These are phyloP conservation scores for Xylogone sp. DNA, from an alignment of 2,329 filamentous ascomycete species.

Conservation along the genomic window DNA sequence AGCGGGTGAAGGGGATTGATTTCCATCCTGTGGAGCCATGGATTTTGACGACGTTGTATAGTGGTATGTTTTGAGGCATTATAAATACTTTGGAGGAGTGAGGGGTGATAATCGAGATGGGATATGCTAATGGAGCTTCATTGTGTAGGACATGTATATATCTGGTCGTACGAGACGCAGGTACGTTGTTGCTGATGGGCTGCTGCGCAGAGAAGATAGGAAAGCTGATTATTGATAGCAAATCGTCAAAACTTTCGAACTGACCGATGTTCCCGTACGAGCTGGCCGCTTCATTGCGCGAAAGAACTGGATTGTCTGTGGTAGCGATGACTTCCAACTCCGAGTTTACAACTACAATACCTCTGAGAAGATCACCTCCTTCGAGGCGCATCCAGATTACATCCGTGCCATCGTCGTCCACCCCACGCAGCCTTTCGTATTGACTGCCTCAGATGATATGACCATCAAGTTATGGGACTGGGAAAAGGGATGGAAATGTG, in stretches of 20 bases:
- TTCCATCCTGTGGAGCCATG: constrained; percentile 97
- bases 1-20: constrained; percentile 96
- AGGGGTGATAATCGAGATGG: background rate
- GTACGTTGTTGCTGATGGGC: constrained; percentile 29
- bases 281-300: constrained; percentile 93
- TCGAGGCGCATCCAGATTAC: constrained; percentile 97
- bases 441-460: constrained; percentile 97
- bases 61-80: constrained; percentile 54
- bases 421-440: constrained; percentile 89
- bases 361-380: constrained; percentile 94
- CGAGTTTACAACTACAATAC: constrained; percentile 99
- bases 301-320: constrained; percentile 99
- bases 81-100: constrained; percentile 22
- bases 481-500: constrained; percentile 98
- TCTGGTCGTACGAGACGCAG: constrained; percentile 97
- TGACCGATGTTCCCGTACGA: constrained; percentile 96
- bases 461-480: constrained; percentile 99
- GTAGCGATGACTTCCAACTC: constrained; percentile 83
- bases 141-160: constrained; percentile 83
- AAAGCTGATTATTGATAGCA: constrained; percentile 43
- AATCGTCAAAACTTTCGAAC: constrained; percentile 97
- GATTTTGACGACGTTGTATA: constrained; percentile 94
- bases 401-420: constrained; percentile 96
- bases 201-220: background rate
- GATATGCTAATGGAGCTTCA: constrained; percentile 14